Base-by-base conservation (phyloP, 1,139 yeast genomes). In the Debaryomyces fabryi region DNA sequence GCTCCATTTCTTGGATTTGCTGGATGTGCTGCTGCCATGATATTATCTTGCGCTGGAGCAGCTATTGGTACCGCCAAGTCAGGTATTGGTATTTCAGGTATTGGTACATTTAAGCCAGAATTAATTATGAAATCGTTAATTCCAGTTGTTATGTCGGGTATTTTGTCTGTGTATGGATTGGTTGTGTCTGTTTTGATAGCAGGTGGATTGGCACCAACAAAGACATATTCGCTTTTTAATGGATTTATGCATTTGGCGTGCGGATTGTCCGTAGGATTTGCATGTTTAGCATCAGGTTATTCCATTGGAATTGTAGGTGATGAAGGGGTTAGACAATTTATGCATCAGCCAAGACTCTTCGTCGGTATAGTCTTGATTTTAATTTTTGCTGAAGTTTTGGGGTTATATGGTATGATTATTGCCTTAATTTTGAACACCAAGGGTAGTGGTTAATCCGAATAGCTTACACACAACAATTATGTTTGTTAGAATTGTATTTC, bases 241-340 rank as follows among this genome's bases (percentile, higher is more conserved):
- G 99, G 99, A 33, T 90, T 91, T 66, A 91, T 95, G 92, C 99
- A 93, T 73, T 79, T 93, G 65, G 95, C 96, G 46, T 92, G 97
- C 68, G 99, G 99, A 6, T 74, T 93, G 49, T 84, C 96, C 34
- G 99, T 95, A 44, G 99, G 99, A 55, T 81, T 95, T 62, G 87
- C 98, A 54, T 96, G 98, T 68, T 81, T 93, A 69, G 97, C 98
- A 60, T 96, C 98, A 46, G 99, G 99, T 53, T 93, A 90, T 68
- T 96, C 98, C 63, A 93, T 93, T 74, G 99, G 99, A 66, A 89
- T 93, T 57, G 98, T 93, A 55, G 99, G 99, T 65, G 99, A 93
- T 69, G 98, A 95, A 55, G 99, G 99, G 74, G 98, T 93, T 48
- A 88, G 98, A 77, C 96, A 95, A 70, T 86, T 88, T 61, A 90